Base-by-base conservation (phyloP, 768 basidiomycete genomes). In the Pleurotus sapidus region DNA sequence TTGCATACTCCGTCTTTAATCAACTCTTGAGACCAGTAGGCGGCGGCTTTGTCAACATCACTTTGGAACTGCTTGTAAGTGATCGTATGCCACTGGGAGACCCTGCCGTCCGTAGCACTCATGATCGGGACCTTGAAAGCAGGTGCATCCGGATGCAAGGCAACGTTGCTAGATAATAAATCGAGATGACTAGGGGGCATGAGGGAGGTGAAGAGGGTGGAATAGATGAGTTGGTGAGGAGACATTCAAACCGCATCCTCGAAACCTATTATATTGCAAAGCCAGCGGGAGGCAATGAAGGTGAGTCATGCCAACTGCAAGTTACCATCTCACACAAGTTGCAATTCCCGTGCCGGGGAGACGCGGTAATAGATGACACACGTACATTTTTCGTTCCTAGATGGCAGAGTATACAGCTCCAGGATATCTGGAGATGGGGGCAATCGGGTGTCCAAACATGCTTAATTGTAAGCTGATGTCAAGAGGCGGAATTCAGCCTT, bases 41-140 rank as follows among this genome's bases (percentile, higher is more conserved):
- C 72, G 40, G 87, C 87, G 55, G 77, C 77, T 57, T 69, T 64
- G 62, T 84, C 80, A 60, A 88, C 81, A 42, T 88, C 83, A 17
- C 64, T 56, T 57, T 70, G 72, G 72, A 88, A 88, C 60, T 80
- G 76, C 34, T 59, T 47, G 59, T 72, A 71, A 1, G 67, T 61
- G 37, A 72, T 60, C 18, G 68, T 55, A 17, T 45, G 25, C 68
- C 69, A 72, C 34, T 56, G 24, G 37, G 27, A n/a, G 23, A 40
- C 39, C 6, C 38, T n/a, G 17, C 34, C 34, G 6, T 17, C 51
- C 15, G 17, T 24, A n/a, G 38, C 34, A n/a, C 11, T 42, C 15
- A 38, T n/a, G n/a, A 17, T 18, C 18, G 51, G 51, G 24, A n/a
- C 34, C 39, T 54, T 54, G 51, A 54, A 54, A 9, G 51, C 51